Percentiles rank a stretch among this genome's conserved stretches.
These are phyloP conservation scores for Areca catechu DNA, from an alignment of 176 grass and related monocot species.

Conservation along the genomic window DNA sequence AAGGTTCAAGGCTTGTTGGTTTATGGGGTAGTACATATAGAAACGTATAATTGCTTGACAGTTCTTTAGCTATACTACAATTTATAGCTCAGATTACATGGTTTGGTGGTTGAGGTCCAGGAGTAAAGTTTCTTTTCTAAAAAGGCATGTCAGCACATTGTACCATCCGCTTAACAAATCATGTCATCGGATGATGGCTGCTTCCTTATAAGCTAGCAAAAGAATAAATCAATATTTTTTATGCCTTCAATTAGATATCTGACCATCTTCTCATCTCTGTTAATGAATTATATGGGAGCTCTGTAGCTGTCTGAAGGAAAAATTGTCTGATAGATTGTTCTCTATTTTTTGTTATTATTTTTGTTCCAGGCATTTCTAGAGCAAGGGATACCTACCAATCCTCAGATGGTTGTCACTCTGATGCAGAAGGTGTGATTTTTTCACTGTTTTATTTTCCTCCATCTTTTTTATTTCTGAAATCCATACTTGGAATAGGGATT, in stretches of 20 bases:
- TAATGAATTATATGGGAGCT: background rate
- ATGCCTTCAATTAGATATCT: conserved; percentile 9
- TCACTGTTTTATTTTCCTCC: background rate
- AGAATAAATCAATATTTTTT: conserved; percentile 5
- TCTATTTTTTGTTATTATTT: conserved; percentile 15
- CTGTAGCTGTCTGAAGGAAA: conserved; percentile 1
- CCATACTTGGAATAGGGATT: too few relatives aligned
- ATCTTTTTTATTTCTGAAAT: too few relatives aligned
- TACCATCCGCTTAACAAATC: background rate
- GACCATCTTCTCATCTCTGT: conserved; percentile 8
- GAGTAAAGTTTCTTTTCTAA: background rate
- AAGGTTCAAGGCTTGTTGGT: too few relatives aligned
- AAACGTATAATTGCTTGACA: too few relatives aligned
- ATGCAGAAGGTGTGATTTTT: conserved; percentile 77
- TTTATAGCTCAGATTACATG: too few relatives aligned
- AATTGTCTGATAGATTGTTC: conserved; percentile 7
- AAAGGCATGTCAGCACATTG: conserved; percentile 22
- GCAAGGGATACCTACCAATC: conserved; percentile 76
- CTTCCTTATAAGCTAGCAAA: conserved; percentile 20
- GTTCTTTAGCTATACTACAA: too few relatives aligned
- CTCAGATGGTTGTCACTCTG: conserved; percentile 71
- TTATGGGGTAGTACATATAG: too few relatives aligned
- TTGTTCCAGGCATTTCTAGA: conserved; percentile 75
- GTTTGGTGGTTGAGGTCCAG: too few relatives aligned
- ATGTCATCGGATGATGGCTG: conserved; percentile 22